A percentile compares a stretch with the other conserved stretches of the same genome.
These are phyloP conservation scores for Fusarium sarcochroum DNA, from an alignment of 2,329 filamentous ascomycete species.

Conservation along the genomic window DNA sequence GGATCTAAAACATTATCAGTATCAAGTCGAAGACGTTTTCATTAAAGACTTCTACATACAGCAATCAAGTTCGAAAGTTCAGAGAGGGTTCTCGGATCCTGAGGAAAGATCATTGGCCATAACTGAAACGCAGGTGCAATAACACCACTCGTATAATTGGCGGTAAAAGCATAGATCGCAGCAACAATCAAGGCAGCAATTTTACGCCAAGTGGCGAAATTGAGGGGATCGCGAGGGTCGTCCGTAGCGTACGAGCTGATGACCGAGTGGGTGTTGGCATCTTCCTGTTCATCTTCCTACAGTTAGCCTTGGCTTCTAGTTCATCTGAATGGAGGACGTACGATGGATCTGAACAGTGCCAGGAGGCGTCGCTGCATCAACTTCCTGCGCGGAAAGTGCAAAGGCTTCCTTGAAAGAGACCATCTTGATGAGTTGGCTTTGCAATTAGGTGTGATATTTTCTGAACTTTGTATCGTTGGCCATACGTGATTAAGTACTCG, in stretches of 20 bases:
- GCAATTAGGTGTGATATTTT: constrained; percentile 7
- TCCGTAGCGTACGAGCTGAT: background rate
- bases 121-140: constrained; percentile 53
- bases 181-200: constrained; percentile 45
- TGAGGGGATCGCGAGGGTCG: constrained; percentile 56
- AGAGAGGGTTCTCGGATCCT: constrained; percentile 39
- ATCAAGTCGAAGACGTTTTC: rapidly evolving
- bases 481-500: constrained; percentile 18
- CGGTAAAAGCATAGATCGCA: constrained; percentile 53
- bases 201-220: constrained; percentile 54
- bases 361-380: constrained; percentile 30
- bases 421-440: background rate
- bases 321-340: background rate
- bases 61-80: constrained; percentile 52
- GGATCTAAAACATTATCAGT: constrained; percentile 42
- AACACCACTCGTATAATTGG: constrained; percentile 52
- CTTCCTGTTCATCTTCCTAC: constrained; percentile 14
- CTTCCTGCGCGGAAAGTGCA: constrained; percentile 14
- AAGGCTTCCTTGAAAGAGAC: constrained; percentile 27
- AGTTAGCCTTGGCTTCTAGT: rapidly evolving
- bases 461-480: background rate
- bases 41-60: constrained; percentile 18
- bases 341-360: constrained; percentile 29
- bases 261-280: background rate
- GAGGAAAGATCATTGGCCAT: constrained; percentile 51